Base-by-base conservation (phyloP, 2,329 filamentous ascomycete species). In the Bretziella fagacearum region DNA sequence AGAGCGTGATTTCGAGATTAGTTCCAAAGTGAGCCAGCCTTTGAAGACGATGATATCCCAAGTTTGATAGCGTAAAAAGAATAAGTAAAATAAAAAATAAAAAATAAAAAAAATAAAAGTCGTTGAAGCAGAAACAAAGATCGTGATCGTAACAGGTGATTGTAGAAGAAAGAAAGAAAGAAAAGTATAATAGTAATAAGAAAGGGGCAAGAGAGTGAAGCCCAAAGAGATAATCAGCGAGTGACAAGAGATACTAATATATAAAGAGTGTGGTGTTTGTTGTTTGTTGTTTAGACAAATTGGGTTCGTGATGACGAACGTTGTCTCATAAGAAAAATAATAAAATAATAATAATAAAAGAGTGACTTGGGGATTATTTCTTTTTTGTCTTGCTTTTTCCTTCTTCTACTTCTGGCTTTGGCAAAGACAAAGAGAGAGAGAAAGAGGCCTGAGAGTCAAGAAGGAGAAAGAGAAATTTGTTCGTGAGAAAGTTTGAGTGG, bases 1-100 rank as follows among this genome's bases (percentile, higher is more conserved):
- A 37, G 44, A 46, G 44, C 33, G 44, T 46, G 44, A 46, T 46
- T 33, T 46, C 44, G 30, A 46, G 44, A 46, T 46, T 43, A 29
- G 40, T 43, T 37, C 44, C 44, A 37, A 29, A 44, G 35, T 39
- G 32, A 39, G 20, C 44, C 44, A 27, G 44, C 18, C 44, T 46
- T 27, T 43, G 40, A 39, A 39, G 35, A 39, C 35, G 33, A 37
- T 25, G 32, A 46, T 36, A 37, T 46, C 32, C 44, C 44, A 37
- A 46, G 44, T 46, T 46, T 36, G 44, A 36, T 37, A 35, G 33
- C 11, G 17, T 45, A 4, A 23, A 22, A 25, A 11, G 10, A 25
- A 25, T 25, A 26, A 20, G 37, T 15, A 8, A 37, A 46, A 46
- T 23, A 27, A 36, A 27, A 10, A 15, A 27, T 11, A 26, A 11